phyloP scores from a whole-genome alignment of 2,329 filamentous ascomycete species.

The Hypoxylon sp. region DNA sequence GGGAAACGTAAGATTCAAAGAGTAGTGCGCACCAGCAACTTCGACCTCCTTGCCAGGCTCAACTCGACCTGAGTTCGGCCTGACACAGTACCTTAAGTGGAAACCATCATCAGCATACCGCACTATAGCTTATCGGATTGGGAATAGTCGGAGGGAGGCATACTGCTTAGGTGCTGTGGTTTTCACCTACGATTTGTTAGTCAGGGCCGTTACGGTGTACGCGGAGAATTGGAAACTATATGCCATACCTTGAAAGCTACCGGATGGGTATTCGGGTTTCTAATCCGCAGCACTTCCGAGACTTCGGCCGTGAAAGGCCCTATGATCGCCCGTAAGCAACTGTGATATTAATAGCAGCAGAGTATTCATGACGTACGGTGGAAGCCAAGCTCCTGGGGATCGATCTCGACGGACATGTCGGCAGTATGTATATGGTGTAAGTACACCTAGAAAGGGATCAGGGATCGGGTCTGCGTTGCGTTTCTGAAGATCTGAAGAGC shows the following conservation, averaged over 20 bases:
- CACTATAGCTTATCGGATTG: slow-evolving; percentile 38
- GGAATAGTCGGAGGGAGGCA: slow-evolving; percentile 56
- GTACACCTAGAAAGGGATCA: slow-evolving; percentile 17
- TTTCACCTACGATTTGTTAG: slow-evolving; percentile 80
- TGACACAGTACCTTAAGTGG: slow-evolving; percentile 87
- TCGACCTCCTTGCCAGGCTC: slow-evolving; percentile 91
- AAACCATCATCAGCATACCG: slow-evolving; percentile 42
- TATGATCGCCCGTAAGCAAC: slow-evolving; percentile 55
- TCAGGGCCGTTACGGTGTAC: slow-evolving; percentile 26
- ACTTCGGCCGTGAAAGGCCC: slow-evolving; percentile 78
- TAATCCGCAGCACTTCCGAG: slow-evolving; percentile 74
- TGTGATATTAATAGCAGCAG: slow-evolving; percentile 17
- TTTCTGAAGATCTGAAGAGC: not conserved
- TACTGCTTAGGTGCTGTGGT: slow-evolving; percentile 99
- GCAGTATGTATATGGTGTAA: slow-evolving; percentile 35
- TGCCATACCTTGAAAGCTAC: slow-evolving; percentile 77
- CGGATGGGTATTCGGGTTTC: slow-evolving; percentile 73
- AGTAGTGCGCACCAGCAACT: slow-evolving; percentile 80
- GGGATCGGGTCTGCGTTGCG: slow-evolving; percentile 3
- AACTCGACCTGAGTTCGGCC: slow-evolving; percentile 96
- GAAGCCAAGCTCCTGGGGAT: slow-evolving; percentile 92
- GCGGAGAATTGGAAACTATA: slow-evolving; percentile 8
- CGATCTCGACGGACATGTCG: slow-evolving; percentile 94
- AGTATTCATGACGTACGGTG: slow-evolving; percentile 75
- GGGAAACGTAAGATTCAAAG: slow-evolving; percentile 16